Evolutionary conservation across 805 yeast species (phyloP), one percentile per base, ranked within the genome.

Genomic region (Kazachstania taianensis): DNA sequence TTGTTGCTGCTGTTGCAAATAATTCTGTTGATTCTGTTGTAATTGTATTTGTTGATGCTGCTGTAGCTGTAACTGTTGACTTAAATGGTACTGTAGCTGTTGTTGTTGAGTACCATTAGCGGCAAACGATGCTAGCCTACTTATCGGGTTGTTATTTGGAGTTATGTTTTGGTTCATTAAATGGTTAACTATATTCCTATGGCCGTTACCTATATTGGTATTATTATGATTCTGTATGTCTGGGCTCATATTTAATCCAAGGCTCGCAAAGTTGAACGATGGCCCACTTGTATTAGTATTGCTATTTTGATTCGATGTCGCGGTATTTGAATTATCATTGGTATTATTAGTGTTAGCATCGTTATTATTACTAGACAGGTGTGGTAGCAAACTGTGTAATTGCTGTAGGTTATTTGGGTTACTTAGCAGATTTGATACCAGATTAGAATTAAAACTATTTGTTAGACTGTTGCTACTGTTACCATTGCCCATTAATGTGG

Each of bases 1-100:
- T 18, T 23, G 29, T 36, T 50, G 45, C 19, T 42, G 55, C 15
- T 41, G 45, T 18, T 41, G 44, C 22, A 41, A 49, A 25, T 50
- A 55, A 30, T 44, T 43, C 32, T 47, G 55, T 39, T 47, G 56
- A 35, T 48, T 52, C 26, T 46, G 53, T 30, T 48, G 49, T 20
- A 41, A 27, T 27, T 42, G 45, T 6, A 42, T 19, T 30, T 42
- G 45, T 30, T 42, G 49, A 30, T 42, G 46, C 30, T 38, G 49
- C 31, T 42, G 49, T 20, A 43, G 27, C 29, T 44, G 49, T 32
- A 45, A 30, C 28, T 41, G 47, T 36, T 46, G 52, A 35, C 43
- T 48, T 29, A 35, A 33, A 26, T 39, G 45, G 26, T 42, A 42
- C 30, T 42, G 45, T 20, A 42, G 25, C 27, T 42, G 42, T 36